Conservation (phyloP, 108 stramenopile species). For the Bacterosira constricta region DNA sequence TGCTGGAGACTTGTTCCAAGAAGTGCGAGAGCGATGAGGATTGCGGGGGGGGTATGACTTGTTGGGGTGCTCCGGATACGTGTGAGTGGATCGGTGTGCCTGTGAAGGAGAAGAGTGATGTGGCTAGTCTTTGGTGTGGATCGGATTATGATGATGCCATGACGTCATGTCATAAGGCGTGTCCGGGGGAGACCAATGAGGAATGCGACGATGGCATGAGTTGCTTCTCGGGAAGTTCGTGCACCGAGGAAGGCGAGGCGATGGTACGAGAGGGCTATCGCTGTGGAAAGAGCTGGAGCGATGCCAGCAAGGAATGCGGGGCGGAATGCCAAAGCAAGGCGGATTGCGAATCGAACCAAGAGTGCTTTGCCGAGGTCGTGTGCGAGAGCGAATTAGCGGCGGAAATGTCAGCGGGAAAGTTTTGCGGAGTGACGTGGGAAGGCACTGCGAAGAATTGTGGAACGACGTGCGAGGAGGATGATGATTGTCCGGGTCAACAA, state of each 20-base stretch:
- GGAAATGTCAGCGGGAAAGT: conserved; percentile 11
- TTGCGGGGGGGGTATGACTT: conserved; percentile 20
- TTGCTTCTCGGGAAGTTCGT: conserved; percentile 43
- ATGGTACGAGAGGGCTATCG: conserved; percentile 38
- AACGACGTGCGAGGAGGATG: conserved; percentile 28
- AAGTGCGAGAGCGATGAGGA: conserved; percentile 44
- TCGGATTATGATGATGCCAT: conserved; percentile 26
- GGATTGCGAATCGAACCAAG: conserved; percentile 25
- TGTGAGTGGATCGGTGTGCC: conserved; percentile 42
- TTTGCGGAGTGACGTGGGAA: conserved; percentile 32
- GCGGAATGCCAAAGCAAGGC: conserved; percentile 36
- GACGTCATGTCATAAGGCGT: conserved; percentile 27
- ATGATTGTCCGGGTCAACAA: conserved; percentile 20
- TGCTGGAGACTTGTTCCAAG: conserved; percentile 38
- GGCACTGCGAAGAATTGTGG: conserved; percentile 9
- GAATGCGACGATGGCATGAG: conserved; percentile 44
- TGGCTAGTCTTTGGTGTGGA: conserved; percentile 40
- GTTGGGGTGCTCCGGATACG: conserved; percentile 44
- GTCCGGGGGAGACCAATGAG: conserved; percentile 32
- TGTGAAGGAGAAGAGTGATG: conserved; percentile 22
- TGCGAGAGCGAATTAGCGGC: conserved; percentile 14
- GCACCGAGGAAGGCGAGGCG: conserved; percentile 33
- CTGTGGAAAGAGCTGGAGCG: conserved; percentile 34
- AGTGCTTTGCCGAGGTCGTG: conserved; percentile 38
- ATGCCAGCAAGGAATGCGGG: conserved; percentile 25